phyloP scores from a whole-genome alignment of 2,329 filamentous ascomycete genomes.

The Ophiocordyceps sinensis region DNA sequence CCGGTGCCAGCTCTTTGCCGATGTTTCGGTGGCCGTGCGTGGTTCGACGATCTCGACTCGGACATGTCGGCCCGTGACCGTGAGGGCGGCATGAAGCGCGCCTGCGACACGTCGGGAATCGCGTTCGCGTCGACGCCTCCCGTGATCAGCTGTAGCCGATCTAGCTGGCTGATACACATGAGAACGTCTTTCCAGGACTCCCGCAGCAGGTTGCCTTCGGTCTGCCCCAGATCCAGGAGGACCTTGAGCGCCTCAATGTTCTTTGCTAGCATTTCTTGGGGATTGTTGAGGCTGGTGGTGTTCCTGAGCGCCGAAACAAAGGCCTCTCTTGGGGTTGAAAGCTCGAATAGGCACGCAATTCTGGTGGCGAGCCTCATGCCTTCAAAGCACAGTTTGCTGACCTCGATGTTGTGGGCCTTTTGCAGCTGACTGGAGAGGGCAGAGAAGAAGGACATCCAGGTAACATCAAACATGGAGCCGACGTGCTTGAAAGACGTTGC shows the following conservation, averaged over 20 bases:
- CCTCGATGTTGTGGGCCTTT: slow-evolving; percentile 82
- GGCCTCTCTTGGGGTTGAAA: slow-evolving; percentile 84
- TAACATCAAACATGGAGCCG: slow-evolving; percentile 96
- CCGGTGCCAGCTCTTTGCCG: slow-evolving; percentile 39
- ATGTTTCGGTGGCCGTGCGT: slow-evolving; percentile 30
- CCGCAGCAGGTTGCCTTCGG: slow-evolving; percentile 78
- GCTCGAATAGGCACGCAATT: slow-evolving; percentile 84
- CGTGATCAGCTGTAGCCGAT: slow-evolving; percentile 86
- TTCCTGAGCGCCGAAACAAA: slow-evolving; percentile 89
- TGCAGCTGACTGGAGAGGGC: slow-evolving; percentile 88
- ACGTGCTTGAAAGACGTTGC: slow-evolving; percentile 91
- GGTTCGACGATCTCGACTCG: slow-evolving; percentile 52
- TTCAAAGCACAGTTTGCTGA: slow-evolving; percentile 84
- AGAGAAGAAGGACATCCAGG: slow-evolving; percentile 98
- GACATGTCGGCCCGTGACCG: slow-evolving; percentile 38
- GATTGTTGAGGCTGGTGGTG: slow-evolving; percentile 89
- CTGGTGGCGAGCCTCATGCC: slow-evolving; percentile 89
- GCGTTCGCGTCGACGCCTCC: slow-evolving; percentile 87
- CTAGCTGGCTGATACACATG: slow-evolving; percentile 89
- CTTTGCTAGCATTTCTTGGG: slow-evolving; percentile 89
- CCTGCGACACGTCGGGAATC: slow-evolving; percentile 82
- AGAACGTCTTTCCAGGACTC: slow-evolving; percentile 93
- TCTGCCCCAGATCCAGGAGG: slow-evolving; percentile 80
- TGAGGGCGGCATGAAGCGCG: slow-evolving; percentile 51
- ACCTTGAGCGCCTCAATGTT: slow-evolving; percentile 91